Base-by-base conservation (phyloP, 257 asterid genomes). In the Haberlea rhodopensis region DNA sequence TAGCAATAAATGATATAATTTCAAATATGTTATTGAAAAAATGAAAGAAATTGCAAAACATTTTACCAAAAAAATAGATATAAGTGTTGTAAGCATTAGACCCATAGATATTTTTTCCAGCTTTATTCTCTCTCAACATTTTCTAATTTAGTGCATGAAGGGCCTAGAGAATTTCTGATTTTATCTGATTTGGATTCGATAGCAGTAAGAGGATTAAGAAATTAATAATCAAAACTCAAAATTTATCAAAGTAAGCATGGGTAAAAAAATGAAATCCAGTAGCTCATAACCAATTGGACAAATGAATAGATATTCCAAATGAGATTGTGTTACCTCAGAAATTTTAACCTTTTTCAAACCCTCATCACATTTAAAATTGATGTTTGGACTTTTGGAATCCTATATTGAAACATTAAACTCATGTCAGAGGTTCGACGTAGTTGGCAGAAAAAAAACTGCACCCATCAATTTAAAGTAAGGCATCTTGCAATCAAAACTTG, bases 311-410 rank as follows among this genome's bases (percentile, higher is more conserved):
- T 15, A 63, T 27, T 40, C 18, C 25, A 66, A 57, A 53, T 67
- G 53, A 59, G 57, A 64, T 46, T 71, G 22, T 57, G 79, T 79
- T 70, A 85, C 98, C 94, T 89, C 99, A 28, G 87, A 80, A 54
- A 92, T 68, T 75, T 79, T 81, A 63, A 92, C 78, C 71, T 81
- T 82, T 79, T 82, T 81, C 53, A 63, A 73, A 59, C 90, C 90
- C 67, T 80, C 87, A 54, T 76, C 84, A 67, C 85, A 68, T 78
- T 88, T 86, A 74, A 87, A 89, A 73, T 81, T 91, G 55, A 89
- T 69, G 34, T 75, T 79, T 76, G 83, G 83, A 75, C 71, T 78
- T 71, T 72, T 77, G 49, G 86, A 76, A 64, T 73, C 95, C 99
- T 92, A 57, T 49, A 75, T 61, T 43, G 63, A 68, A 70, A 26